phyloP scores from a whole-genome alignment of 73 alveolate species.

The Paramecium octaurelia region DNA sequence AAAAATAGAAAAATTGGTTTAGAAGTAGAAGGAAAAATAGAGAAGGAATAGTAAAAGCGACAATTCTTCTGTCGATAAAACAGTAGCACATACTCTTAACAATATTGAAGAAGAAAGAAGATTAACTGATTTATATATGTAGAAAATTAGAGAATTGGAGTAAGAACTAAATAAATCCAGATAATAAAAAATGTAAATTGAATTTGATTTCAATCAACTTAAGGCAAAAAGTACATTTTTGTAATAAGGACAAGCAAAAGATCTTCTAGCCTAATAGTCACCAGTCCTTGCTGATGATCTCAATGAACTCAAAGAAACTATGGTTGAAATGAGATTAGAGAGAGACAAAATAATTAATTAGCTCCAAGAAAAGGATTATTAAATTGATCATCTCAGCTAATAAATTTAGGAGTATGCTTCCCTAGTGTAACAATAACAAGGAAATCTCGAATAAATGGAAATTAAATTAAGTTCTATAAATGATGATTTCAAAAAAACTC shows the following conservation, averaged over 20 bases:
- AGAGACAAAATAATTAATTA: conserved; percentile 7
- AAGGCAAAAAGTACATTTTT: neutral
- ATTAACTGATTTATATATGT: neutral
- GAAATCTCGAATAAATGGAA: conserved; percentile 12
- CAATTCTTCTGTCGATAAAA: neutral
- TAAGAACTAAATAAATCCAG: neutral
- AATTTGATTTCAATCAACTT: neutral
- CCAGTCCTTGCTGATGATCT: neutral
- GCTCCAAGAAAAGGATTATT: neutral
- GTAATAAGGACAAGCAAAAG: neutral
- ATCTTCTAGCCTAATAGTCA: neutral
- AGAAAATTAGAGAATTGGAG: neutral
- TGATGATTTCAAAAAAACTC: conserved; percentile 8
- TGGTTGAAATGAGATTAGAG: conserved; percentile 4
- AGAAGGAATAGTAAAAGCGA: neutral
- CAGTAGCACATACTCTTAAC: neutral
- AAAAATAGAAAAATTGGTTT: neutral
- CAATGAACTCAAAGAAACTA: neutral
- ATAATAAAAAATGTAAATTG: conserved; percentile 22
- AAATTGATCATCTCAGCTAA: neutral
- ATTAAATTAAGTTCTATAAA: neutral
- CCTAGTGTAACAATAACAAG: neutral
- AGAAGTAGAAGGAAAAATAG: neutral
- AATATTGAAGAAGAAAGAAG: conserved; percentile 26
- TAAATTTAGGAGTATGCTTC: neutral